A percentile compares a stretch with the other conserved stretches of the same genome.
Evolutionary conservation across 2,329 filamentous ascomycete species (phyloP).

Genomic region (Sclerotiophoma versabilis): DNA sequence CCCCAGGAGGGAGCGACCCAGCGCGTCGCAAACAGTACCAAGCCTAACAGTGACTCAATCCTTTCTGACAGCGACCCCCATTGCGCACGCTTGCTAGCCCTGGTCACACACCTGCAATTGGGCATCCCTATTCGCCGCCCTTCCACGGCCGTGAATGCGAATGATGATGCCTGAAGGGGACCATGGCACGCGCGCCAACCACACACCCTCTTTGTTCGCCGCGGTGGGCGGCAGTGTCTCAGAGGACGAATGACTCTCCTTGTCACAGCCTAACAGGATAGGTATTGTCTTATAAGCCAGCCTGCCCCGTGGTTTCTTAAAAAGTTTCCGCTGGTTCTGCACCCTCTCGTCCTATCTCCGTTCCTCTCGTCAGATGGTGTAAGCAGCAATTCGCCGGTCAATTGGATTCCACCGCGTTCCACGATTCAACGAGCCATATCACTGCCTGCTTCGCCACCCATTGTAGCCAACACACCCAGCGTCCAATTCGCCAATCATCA

Average conservation of each 20-base stretch:
- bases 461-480: conserved; percentile 18
- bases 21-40: conserved; percentile 20
- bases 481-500: conserved; percentile 12
- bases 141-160: conserved; percentile 36
- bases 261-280: conserved; percentile 19
- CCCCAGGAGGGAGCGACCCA: conserved; percentile 24
- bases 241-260: conserved; percentile 22
- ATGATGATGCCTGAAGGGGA: conserved; percentile 30
- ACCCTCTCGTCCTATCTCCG: conserved; percentile 38
- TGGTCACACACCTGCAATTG: conserved; percentile 32
- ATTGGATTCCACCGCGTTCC: conserved; percentile 45
- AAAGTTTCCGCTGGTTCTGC: conserved; percentile 31
- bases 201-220: conserved; percentile 34
- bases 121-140: conserved; percentile 35
- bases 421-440: conserved; percentile 33
- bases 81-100: conserved; percentile 27
- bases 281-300: conserved; percentile 32
- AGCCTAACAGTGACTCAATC: conserved; percentile 37
- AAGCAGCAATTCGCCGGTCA: conserved; percentile 36
- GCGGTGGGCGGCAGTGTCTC: conserved; percentile 22
- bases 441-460: conserved; percentile 33
- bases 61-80: conserved; percentile 29
- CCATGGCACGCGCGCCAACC: conserved; percentile 28
- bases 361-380: conserved; percentile 29
- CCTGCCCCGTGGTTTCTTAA: conserved; percentile 32